Evolutionary conservation across 2,329 filamentous ascomycete species (phyloP).

Genomic region (Trichoderma harzianum): DNA sequence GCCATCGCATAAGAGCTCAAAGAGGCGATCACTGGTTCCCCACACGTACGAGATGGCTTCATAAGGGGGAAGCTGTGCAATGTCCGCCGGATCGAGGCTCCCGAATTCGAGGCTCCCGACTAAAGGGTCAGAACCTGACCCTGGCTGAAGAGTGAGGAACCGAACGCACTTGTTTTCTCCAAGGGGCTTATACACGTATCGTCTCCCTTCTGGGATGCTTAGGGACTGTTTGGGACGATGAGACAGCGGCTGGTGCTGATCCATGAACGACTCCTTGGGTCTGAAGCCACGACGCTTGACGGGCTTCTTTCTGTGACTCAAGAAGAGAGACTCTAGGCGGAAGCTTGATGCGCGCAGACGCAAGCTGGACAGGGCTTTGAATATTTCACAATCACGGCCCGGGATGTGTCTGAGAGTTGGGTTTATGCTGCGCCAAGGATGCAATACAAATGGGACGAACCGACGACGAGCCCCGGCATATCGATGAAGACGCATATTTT

Average conservation of each 20-base stretch:
- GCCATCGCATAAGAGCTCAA: constrained; percentile 26
- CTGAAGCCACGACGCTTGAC: not conserved
- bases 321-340: not conserved
- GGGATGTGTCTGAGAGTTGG: not conserved
- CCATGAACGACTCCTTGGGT: not conserved
- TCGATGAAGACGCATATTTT: not conserved
- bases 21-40: constrained; percentile 27
- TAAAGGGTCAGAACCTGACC: constrained; percentile 28
- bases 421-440: not conserved
- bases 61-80: constrained; percentile 22
- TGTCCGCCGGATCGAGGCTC: constrained; percentile 23
- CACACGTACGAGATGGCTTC: constrained; percentile 38
- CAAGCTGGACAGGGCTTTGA: too few species aligned
- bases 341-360: not conserved
- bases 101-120: constrained; percentile 28
- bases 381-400: not conserved
- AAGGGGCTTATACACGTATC: constrained; percentile 25
- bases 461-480: not conserved
- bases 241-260: not conserved
- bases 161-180: constrained; percentile 26
- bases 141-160: constrained; percentile 33
- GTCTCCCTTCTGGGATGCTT: not conserved
- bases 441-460: not conserved
- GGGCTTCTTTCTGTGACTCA: not conserved
- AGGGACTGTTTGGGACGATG: not conserved